These are phyloP conservation scores for Spinacia oleracea DNA, from an alignment of 179 eudicot species.

Conservation along the genomic window DNA sequence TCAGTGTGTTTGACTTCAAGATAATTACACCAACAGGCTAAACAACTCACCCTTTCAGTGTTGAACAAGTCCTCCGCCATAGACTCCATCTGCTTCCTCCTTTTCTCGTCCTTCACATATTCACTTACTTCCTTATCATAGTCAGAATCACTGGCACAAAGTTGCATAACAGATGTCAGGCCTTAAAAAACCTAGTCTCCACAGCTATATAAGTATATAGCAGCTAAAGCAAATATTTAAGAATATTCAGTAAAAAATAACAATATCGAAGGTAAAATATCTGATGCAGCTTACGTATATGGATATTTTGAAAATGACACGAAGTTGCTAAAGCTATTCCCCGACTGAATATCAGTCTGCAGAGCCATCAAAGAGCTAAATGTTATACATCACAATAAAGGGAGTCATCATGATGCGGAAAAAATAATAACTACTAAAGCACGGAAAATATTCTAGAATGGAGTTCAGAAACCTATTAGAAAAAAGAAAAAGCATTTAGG, in stretches of 20 bases:
- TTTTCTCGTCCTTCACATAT: conserved; percentile 78
- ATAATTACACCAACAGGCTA: neutral
- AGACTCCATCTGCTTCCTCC: conserved; percentile 84
- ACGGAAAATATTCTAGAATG: neutral
- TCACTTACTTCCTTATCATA: conserved; percentile 68
- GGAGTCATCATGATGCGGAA: neutral
- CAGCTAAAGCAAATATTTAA: neutral
- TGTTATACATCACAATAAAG: neutral
- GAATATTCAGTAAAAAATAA: neutral
- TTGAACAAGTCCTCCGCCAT: conserved; percentile 89
- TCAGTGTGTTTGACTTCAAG: conserved; percentile 3
- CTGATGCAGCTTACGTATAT: conserved; percentile 53
- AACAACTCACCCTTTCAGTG: conserved; percentile 54
- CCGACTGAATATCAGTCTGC: conserved; percentile 62
- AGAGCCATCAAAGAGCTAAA: conserved; percentile 19
- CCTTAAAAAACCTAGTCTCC: neutral
- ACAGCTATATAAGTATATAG: neutral
- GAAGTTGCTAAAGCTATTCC: conserved; percentile 77
- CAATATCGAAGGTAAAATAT: neutral
- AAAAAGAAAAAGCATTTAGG: neutral
- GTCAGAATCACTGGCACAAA: conserved; percentile 65
- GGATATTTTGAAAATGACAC: conserved; percentile 80
- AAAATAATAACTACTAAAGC: neutral
- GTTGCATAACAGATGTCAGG: conserved; percentile 11
- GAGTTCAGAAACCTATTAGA: neutral